phyloP scores from a whole-genome alignment of 2,329 filamentous ascomycete species.

The Penicillium sclerotigenum region DNA sequence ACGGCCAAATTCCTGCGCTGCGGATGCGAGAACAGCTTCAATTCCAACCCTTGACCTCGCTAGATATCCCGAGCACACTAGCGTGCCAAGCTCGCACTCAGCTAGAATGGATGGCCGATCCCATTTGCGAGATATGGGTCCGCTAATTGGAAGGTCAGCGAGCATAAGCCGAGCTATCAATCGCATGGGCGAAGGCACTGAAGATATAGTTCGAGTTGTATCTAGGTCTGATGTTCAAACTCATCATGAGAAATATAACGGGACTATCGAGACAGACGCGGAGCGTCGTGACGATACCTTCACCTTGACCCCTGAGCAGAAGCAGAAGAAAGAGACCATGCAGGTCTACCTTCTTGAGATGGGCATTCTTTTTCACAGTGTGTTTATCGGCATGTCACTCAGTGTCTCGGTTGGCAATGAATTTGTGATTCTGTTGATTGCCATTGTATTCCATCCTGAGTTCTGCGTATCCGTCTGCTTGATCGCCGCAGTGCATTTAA shows the following conservation, averaged over 20 bases:
- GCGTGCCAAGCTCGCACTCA: background rate
- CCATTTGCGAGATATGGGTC: constrained; percentile 27
- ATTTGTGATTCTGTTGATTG: constrained; percentile 36
- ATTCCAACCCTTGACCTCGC: background rate
- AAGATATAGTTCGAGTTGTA: constrained; percentile 23
- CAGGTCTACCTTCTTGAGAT: constrained; percentile 74
- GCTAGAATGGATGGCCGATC: constrained; percentile 13
- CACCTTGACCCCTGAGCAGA: constrained; percentile 33
- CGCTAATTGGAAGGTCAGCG: constrained; percentile 26
- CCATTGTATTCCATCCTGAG: constrained; percentile 39
- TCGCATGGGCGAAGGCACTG: constrained; percentile 26
- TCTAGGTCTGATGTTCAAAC: constrained; percentile 19
- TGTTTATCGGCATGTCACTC: constrained; percentile 46
- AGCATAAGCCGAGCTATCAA: constrained; percentile 32
- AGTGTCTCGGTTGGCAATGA: constrained; percentile 35
- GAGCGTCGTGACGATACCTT: constrained; percentile 17
- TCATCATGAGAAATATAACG: constrained; percentile 15
- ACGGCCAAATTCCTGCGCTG: background rate
- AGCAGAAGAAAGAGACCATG: constrained; percentile 62
- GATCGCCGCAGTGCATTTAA: background rate
- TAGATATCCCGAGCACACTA: background rate
- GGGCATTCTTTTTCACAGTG: constrained; percentile 74
- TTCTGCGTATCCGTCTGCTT: background rate
- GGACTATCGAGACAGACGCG: constrained; percentile 14
- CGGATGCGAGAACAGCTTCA: background rate